Base-by-base conservation (phyloP, 2,329 filamentous ascomycete species). In the Pseudogymnoascus pannorum region DNA sequence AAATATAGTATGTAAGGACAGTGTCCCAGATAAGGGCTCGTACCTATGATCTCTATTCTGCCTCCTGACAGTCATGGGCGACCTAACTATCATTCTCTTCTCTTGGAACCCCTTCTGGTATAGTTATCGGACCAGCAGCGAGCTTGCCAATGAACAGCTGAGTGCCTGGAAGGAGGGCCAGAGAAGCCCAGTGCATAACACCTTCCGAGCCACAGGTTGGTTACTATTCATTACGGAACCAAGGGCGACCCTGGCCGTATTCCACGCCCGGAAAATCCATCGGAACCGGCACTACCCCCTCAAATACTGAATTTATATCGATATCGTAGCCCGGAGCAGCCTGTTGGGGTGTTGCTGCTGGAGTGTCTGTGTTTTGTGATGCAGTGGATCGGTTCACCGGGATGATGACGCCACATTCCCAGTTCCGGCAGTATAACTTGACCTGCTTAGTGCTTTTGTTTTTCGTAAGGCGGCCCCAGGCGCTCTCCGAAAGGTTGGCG, bases 371-470 rank as follows among this genome's bases (percentile, higher is more conserved):
- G 9, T 31, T 54, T 4, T 31, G 48, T 54, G 48, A 12, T 12
- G 26, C n/a, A 31, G 48, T 18, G 16, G 48, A 54, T 54, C 26
- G 11, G 42, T 66, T 68, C 22, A 89, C 77, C 8, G 87, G 85
- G 40, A 97, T 72, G 22, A 97, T 68, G 1, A 99, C 89, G 35
- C 94, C 94, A 70, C 92, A 96, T 75, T 97, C 94, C 92, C 93
- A 97, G 73, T 97, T 99, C 60, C 89, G 86, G 73, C 89, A 92
- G 64, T 83, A 92, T 65, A 97, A 79, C 73, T 91, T 96, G 11
- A 85, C 83, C 64, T 82, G 75, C 64, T 87, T 87, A 2, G 84
- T 87, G 6, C 72, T 75, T 66, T 81, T 85, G 68, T 95, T 87
- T 69, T 86, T 86, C 60, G 87, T 83, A 29, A 96, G 75, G 54